Percentiles rank a stretch among this genome's conserved stretches.
phyloP scores from a whole-genome alignment of 2,329 filamentous ascomycete genomes.

The Colletotrichum sp. region DNA sequence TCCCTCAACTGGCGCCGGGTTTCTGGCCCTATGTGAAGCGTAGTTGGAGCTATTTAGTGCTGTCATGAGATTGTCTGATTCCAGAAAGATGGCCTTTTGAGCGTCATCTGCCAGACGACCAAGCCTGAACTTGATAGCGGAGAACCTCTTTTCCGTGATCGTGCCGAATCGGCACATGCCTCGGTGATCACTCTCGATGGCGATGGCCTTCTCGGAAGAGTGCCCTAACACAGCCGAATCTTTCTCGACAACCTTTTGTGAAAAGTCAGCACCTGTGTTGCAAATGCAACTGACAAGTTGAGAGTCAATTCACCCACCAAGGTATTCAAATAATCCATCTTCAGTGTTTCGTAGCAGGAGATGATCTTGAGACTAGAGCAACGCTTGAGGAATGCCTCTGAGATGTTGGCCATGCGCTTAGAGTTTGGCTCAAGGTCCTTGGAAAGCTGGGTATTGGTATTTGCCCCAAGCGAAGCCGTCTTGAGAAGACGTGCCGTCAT shows the following conservation, averaged over 20 bases:
- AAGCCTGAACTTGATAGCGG: not conserved
- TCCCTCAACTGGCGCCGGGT: slow-evolving; percentile 13
- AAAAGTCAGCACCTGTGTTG: too few species aligned
- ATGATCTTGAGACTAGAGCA: slow-evolving; percentile 22
- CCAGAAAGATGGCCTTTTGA: not conserved
- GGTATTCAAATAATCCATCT: slow-evolving; percentile 7
- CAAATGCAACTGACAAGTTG: not conserved
- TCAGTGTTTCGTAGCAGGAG: slow-evolving; percentile 31
- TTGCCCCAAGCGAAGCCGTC: not conserved
- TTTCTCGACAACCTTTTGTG: slow-evolving; percentile 10
- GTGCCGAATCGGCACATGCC: slow-evolving; percentile 17
- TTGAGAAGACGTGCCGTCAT: not conserved
- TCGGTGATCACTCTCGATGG: slow-evolving; percentile 7
- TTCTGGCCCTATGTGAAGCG: slow-evolving; percentile 11
- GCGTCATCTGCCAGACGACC: not conserved
- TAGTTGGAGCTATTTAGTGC: slow-evolving; percentile 1
- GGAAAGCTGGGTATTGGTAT: not conserved
- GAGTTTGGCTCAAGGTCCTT: not conserved
- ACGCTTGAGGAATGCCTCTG: not conserved
- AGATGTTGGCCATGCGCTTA: not conserved
- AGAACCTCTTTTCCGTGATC: not conserved
- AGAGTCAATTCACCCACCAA: not conserved
- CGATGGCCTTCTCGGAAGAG: not conserved
- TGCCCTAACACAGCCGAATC: slow-evolving; percentile 7
- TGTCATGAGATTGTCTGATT: not conserved